Base-by-base conservation (phyloP, 306 rosid genomes). In the Pterocarpus macrocarpus region DNA sequence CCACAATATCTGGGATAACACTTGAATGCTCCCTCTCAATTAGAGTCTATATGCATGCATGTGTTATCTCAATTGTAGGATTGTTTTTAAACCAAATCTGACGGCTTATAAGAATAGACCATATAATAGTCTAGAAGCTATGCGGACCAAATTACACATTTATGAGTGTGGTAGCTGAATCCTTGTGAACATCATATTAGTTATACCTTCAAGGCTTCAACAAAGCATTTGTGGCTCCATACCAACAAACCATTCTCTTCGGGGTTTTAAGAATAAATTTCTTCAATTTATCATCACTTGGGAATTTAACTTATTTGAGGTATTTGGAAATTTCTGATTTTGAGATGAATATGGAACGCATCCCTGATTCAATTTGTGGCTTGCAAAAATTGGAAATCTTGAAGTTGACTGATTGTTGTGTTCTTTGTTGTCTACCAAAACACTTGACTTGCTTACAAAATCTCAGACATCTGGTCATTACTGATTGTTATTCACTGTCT, bases 391-490 rank as follows among this genome's bases (percentile, higher is more conserved):
- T 75, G 16, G 59, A 75, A 75, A 9, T 45, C 32, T 61, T 75
- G 59, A 75, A 75, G 30, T n/a, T 75, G 33, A 45, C 0, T 10
- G 0, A 0, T 1, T 28, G 7, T 39, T 0, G 0, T 4, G 13
- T n/a, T 2, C 39, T 56, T 17, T 5, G 0, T 7, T 61, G 59
- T 61, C 44, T 75, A 2, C 79, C 79, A 8, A 32, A 61, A 44
- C 44, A 33, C 5, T 28, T 61, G 58, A n/a, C 32, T 61, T 13
- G 70, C 35, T n/a, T 75, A 75, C 15, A 61, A 2, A 44, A 32
- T 28, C 45, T 75, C 8, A 75, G 34, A 33, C 79, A 75, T 61
- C 11, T 75, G 7, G 79, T 59, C 16, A 44, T 75, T 32, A 0
- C 7, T 2, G 8, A 0, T 58, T 58, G 78, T 36, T 0, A 0